phyloP scores from a whole-genome alignment of 1,139 yeast genomes.

The Suhomyces guaymorum region DNA sequence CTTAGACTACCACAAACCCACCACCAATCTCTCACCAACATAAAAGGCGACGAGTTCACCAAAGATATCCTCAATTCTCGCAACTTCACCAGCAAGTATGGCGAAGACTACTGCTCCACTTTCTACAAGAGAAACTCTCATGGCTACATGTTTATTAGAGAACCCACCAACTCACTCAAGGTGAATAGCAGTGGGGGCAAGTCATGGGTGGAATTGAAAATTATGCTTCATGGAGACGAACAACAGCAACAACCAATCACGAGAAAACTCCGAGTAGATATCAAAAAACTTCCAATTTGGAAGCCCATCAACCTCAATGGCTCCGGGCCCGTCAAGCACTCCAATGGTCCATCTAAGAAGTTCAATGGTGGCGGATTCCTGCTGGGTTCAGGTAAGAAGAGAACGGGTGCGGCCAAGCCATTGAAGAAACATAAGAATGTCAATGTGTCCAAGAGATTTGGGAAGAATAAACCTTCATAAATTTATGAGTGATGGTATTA shows the following conservation, averaged over 20 bases:
- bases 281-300: slow-evolving; percentile 31
- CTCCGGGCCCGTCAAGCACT: slow-evolving; percentile 11
- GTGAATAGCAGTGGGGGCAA: slow-evolving; percentile 30
- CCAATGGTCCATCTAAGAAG: slow-evolving; percentile 8
- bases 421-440: slow-evolving; percentile 12
- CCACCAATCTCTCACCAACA: too few species aligned
- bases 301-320: slow-evolving; percentile 26
- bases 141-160: slow-evolving; percentile 42
- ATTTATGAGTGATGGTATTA: too few species aligned
- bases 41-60: slow-evolving; percentile 9
- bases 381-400: slow-evolving; percentile 10
- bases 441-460: slow-evolving; percentile 18
- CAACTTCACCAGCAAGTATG: slow-evolving; percentile 17
- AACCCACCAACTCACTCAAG: slow-evolving; percentile 31
- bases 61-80: slow-evolving; percentile 8
- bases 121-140: slow-evolving; percentile 37
- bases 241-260: slow-evolving; percentile 2
- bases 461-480: too few species aligned
- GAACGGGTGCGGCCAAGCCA: slow-evolving; percentile 3
- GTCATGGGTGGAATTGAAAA: slow-evolving; percentile 32
- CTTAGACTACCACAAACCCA: neutral
- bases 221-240: slow-evolving; percentile 20
- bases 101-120: slow-evolving; percentile 33
- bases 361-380: slow-evolving; percentile 7
- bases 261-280: slow-evolving; percentile 30